Evolutionary conservation across 2,329 filamentous ascomycete genomes (phyloP).

Genomic region (Stachybotrys elegans): DNA sequence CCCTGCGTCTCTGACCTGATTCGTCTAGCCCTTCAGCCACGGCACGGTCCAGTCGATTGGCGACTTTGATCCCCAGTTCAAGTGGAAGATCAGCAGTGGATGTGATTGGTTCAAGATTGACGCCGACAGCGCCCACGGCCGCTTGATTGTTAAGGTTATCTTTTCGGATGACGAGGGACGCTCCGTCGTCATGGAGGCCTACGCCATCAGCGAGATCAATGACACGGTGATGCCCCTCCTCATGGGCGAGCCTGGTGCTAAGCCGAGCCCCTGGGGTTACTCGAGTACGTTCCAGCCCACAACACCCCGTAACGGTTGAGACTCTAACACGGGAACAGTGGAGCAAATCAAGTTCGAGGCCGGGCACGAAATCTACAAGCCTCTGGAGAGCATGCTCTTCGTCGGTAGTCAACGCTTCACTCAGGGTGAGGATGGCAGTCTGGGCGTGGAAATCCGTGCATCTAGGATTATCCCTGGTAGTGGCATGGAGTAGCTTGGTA

Average conservation of each 20-base stretch:
- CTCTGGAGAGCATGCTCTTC: not conserved
- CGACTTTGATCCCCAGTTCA: conserved; percentile 3
- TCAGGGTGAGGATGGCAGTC: not conserved
- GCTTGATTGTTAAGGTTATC: not conserved
- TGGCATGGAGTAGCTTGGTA: not conserved
- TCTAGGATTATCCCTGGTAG: not conserved
- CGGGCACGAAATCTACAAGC: not conserved
- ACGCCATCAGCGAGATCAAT: conserved; percentile 2
- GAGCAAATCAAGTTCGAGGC: conserved; percentile 1
- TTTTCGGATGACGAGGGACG: conserved; percentile 1
- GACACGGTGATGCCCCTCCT: conserved; percentile 1
- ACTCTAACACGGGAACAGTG: not conserved
- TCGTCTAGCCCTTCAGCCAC: not conserved
- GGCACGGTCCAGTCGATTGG: conserved; percentile 2
- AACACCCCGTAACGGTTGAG: not conserved
- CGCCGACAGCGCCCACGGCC: conserved; percentile 1
- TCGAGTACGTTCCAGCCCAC: not conserved
- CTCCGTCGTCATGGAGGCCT: not conserved
- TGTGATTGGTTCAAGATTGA: conserved; percentile 3
- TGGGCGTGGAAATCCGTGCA: not conserved
- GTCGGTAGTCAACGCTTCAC: not conserved
- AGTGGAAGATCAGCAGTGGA: conserved; percentile 1
- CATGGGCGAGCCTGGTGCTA: not conserved
- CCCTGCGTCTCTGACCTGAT: not conserved
- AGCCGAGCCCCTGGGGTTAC: conserved; percentile 1